phyloP scores from a whole-genome alignment of 495 filamentous ascomycete species.

The Tuber umbilicatum region DNA sequence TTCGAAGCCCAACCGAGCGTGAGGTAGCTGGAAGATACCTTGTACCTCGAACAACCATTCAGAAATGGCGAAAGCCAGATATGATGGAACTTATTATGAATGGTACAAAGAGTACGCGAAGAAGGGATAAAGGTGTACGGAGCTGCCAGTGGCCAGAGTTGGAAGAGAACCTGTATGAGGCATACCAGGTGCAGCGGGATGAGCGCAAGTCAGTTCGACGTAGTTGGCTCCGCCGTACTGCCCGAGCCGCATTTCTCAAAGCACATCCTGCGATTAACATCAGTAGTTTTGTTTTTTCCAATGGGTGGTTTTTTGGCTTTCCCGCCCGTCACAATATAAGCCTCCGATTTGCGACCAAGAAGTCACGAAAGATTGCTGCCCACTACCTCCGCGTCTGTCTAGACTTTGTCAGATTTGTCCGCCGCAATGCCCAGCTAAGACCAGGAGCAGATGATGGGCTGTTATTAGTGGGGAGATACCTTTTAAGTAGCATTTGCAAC shows the following conservation, averaged over 20 bases:
- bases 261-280: background rate
- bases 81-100: background rate
- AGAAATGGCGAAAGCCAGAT: too few relatives aligned
- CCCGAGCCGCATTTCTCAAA: background rate
- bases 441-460: too few relatives aligned
- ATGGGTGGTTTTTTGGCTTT: background rate
- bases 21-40: too few relatives aligned
- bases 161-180: background rate
- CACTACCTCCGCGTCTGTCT: too few relatives aligned
- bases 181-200: slow-evolving; percentile 4
- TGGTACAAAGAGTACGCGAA: background rate
- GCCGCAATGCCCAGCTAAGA: too few relatives aligned
- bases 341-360: background rate
- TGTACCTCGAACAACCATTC: too few relatives aligned
- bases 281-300: slow-evolving; percentile 6
- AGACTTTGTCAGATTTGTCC: too few relatives aligned
- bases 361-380: too few relatives aligned
- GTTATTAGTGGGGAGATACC: background rate
- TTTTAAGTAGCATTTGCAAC: background rate
- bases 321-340: background rate
- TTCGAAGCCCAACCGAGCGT: too few relatives aligned
- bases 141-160: slow-evolving; percentile 7
- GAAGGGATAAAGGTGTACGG: background rate
- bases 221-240: background rate
- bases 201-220: background rate